Evolutionary conservation across 345 rosid species (phyloP).

Genomic region (Lagerstroemia speciosa): DNA sequence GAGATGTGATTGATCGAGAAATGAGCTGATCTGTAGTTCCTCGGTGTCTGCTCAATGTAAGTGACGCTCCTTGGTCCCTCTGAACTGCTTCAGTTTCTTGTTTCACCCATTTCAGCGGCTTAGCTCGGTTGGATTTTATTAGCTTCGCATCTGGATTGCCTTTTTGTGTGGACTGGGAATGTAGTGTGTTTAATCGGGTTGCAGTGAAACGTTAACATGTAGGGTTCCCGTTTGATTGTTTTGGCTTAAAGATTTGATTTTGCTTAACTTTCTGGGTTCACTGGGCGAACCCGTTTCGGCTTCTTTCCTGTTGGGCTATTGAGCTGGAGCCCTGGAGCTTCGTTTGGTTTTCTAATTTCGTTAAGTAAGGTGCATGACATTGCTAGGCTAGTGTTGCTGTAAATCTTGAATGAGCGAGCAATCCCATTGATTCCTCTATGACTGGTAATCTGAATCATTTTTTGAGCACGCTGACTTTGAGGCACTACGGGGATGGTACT

Average conservation of each 20-base stretch:
- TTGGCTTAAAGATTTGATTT: background rate
- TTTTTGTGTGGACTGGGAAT: background rate
- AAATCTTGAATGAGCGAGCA: background rate
- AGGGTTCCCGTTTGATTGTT: background rate
- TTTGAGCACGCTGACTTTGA: background rate
- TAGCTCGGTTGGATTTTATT: background rate
- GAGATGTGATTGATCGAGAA: slow-evolving; percentile 3
- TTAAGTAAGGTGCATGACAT: background rate
- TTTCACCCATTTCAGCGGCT: background rate
- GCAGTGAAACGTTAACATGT: too few species aligned
- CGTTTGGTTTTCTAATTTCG: background rate
- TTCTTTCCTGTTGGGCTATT: background rate
- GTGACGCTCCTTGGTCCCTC: background rate
- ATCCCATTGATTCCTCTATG: background rate
- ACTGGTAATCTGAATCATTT: background rate
- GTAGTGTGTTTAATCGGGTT: too few species aligned
- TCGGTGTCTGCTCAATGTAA: background rate
- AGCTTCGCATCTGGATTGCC: background rate
- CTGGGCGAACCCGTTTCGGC: background rate
- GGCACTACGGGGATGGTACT: background rate
- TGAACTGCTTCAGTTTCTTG: background rate
- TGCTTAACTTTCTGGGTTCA: background rate
- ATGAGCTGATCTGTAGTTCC: slow-evolving; percentile 1
- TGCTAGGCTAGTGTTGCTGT: background rate
- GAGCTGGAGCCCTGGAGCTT: background rate